These are phyloP conservation scores for Carex arenaria DNA, from an alignment of 202 grass and related monocot genomes.

Conservation along the genomic window DNA sequence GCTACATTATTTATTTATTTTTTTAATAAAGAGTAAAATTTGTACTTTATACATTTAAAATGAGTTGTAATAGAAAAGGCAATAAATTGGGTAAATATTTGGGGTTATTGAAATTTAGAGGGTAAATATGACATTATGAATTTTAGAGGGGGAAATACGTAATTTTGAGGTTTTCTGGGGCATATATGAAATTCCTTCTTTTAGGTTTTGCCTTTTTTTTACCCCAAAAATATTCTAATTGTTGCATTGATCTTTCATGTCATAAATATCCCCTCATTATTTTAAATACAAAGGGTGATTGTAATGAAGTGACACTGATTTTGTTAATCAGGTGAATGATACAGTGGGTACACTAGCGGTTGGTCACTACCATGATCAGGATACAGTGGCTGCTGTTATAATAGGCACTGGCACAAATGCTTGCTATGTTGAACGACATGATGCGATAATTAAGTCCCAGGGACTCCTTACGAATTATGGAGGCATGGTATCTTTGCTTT, in stretches of 20 bases:
- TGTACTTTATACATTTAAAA: too few relatives aligned
- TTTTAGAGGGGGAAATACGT: too few relatives aligned
- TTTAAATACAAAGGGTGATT: background rate
- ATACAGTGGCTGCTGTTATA: constrained; percentile 88
- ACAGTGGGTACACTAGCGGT: constrained; percentile 89
- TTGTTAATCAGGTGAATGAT: constrained; percentile 76
- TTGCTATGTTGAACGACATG: constrained; percentile 82
- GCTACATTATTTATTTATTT: too few relatives aligned
- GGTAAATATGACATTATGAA: too few relatives aligned
- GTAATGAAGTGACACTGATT: background rate
- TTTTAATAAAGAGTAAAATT: too few relatives aligned
- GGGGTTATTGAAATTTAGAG: too few relatives aligned
- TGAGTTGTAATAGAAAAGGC: too few relatives aligned
- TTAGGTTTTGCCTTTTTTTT: background rate
- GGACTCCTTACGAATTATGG: constrained; percentile 81
- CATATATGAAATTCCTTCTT: too few relatives aligned
- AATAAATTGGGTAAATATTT: too few relatives aligned
- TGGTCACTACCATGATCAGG: constrained; percentile 72
- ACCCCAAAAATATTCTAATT: background rate
- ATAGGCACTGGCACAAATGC: constrained; percentile 86
- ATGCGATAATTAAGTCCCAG: constrained; percentile 94
- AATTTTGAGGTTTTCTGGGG: too few relatives aligned
- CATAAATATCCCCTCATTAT: background rate
- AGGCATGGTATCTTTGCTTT: constrained; percentile 74
- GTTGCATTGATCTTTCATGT: background rate